Evolutionary conservation across 345 rosid genomes (phyloP).

Genomic region (Cardamine occulta): DNA sequence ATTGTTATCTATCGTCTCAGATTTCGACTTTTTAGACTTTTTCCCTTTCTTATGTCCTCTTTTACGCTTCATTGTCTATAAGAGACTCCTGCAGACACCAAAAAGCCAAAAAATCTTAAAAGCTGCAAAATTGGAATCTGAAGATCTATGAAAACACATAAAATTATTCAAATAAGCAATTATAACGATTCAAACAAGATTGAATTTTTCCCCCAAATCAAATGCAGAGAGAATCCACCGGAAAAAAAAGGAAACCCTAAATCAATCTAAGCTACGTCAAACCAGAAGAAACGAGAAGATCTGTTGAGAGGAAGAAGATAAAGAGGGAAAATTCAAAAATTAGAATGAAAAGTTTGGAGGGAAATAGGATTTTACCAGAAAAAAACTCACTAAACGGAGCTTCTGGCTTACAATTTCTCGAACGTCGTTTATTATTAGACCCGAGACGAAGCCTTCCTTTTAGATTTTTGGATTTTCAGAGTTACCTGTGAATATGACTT

Average conservation of each 20-base stretch:
- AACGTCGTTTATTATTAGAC: constrained; percentile 15
- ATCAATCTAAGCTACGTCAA: constrained; percentile 12
- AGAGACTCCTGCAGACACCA: constrained; percentile 22
- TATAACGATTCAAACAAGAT: background rate
- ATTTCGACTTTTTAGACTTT: constrained; percentile 43
- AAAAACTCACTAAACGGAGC: background rate
- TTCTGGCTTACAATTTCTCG: background rate
- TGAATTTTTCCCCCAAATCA: background rate
- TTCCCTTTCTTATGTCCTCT: constrained; percentile 70
- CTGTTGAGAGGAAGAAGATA: background rate
- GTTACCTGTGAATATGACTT: background rate
- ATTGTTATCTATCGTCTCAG: constrained; percentile 40
- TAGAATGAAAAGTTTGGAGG: constrained; percentile 27
- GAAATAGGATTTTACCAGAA: constrained; percentile 5
- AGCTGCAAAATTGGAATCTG: background rate
- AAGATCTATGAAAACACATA: background rate
- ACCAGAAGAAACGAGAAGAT: background rate
- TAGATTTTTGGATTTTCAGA: background rate
- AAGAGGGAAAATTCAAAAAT: constrained; percentile 10
- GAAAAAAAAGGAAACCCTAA: constrained; percentile 33
- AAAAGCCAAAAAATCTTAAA: background rate
- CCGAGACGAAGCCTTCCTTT: background rate
- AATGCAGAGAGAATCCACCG: constrained; percentile 6
- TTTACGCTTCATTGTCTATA: constrained; percentile 64
- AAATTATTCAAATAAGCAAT: background rate